Base-by-base conservation (phyloP, 345 rosid species). In the Salix purpurea region DNA sequence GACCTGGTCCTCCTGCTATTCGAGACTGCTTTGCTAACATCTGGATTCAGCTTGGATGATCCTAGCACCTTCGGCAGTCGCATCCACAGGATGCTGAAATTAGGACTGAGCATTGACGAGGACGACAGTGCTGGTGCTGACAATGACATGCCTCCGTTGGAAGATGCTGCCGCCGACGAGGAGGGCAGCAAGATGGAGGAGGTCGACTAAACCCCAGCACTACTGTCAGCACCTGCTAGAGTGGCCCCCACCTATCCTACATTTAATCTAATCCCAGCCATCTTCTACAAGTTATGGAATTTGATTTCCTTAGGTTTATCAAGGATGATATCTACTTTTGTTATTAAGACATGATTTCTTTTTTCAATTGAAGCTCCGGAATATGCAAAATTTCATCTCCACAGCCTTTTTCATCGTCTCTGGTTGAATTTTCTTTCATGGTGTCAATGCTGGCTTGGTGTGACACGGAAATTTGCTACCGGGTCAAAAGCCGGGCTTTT, bases 161-260 rank as follows among this genome's bases (percentile, higher is more conserved):
- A 75, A 61, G 78, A 75, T 28, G 78, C 71, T 30, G 72, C 66
- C 10, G 77, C 66, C 30, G 64, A 40, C 2, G 46, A 42, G 14
- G 78, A 75, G 72, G 78, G 65, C 1, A 75, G 78, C 64, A 75
- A 75, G 78, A 75, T 75, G 78, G 78, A 75, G 78, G 78, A 75
- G 46, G 72, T 75, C 1, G 78, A 75, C 44, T 75, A 75, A 75
- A 39, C 48, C 5, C 46, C 46, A 12, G 46, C 46, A 42, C 46
- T 40, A 12, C 46, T 58, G 13, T 3, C 26, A 42, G 14, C 1
- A 19, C 21, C 60, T 54, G 3, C 60, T 54, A 19, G 60, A 58
- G 64, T 12, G 64, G 15, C 3, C 64, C 14, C 64, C 64, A 3
- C 26, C 64, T n/a, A 23, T 58, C 28, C 5, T 23, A 9, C 15